phyloP scores from a whole-genome alignment of 768 basidiomycete genomes.

The Mycena chlorophos region DNA sequence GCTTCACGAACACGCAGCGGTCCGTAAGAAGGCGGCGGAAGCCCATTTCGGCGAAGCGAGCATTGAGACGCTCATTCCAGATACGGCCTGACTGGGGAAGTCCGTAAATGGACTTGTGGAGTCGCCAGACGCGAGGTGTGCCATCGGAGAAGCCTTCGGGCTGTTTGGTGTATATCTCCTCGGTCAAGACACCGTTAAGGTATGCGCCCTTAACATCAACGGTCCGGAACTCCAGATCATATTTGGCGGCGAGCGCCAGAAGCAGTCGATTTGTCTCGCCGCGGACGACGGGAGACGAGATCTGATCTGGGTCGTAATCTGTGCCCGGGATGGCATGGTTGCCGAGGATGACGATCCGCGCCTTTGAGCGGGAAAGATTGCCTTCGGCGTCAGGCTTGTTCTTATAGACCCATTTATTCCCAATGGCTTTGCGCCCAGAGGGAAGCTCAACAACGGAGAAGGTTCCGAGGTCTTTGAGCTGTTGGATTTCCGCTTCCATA shows the following conservation, averaged over 20 bases:
- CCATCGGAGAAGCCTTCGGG: slow-evolving; percentile 26
- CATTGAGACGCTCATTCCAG: slow-evolving; percentile 18
- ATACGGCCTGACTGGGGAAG: slow-evolving; percentile 29
- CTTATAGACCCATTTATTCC: too few species aligned
- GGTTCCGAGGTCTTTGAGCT: too few species aligned
- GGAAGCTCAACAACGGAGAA: too few species aligned
- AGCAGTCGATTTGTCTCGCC: slow-evolving; percentile 15
- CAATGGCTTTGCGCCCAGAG: too few species aligned
- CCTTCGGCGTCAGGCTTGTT: slow-evolving; percentile 31
- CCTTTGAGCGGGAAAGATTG: slow-evolving; percentile 30
- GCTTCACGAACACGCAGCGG: slow-evolving; percentile 11
- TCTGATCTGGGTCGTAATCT: slow-evolving; percentile 30
- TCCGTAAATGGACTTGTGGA: slow-evolving; percentile 29
- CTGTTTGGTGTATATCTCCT: slow-evolving; percentile 36
- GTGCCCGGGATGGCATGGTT: slow-evolving; percentile 33
- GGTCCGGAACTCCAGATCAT: slow-evolving; percentile 29
- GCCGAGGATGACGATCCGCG: slow-evolving; percentile 35
- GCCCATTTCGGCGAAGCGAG: slow-evolving; percentile 7
- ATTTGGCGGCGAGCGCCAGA: slow-evolving; percentile 22
- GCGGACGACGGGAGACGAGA: slow-evolving; percentile 21
- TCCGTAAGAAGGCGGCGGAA: slow-evolving; percentile 8
- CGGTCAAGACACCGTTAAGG: too few species aligned
- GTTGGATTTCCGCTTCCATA: too few species aligned
- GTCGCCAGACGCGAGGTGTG: slow-evolving; percentile 12
- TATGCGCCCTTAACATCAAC: slow-evolving; percentile 32